Conservation (phyloP, 305 asterid genomes). For the Galium porrigens region DNA sequence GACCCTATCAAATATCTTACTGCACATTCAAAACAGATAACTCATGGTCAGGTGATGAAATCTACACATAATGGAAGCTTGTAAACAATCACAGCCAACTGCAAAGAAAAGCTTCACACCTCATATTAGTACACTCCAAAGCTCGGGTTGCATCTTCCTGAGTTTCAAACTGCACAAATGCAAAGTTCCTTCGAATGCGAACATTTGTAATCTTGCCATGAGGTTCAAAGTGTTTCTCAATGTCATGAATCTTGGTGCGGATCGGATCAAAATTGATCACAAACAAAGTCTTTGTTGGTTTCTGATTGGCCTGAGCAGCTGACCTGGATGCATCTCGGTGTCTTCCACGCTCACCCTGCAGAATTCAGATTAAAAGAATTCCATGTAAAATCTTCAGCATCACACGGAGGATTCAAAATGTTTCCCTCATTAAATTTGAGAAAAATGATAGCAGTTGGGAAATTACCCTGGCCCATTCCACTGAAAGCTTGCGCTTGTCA, state of each 20-base stretch:
- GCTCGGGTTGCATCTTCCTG: conserved; percentile 89
- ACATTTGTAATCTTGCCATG: conserved; percentile 67
- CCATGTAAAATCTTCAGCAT: neutral
- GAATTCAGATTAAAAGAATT: conserved; percentile 6
- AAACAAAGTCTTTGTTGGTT: conserved; percentile 66
- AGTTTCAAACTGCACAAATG: conserved; percentile 79
- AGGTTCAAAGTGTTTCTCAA: conserved; percentile 78
- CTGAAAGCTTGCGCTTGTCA: conserved; percentile 53
- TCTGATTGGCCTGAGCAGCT: conserved; percentile 31
- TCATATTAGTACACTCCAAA: conserved; percentile 80
- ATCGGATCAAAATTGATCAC: conserved; percentile 85
- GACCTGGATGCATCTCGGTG: conserved; percentile 51
- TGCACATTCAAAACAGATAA: conserved; percentile 22
- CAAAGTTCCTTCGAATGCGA: conserved; percentile 76
- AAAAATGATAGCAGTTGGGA: neutral
- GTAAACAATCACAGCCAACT: neutral
- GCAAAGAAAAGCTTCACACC: conserved; percentile 23
- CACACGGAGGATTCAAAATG: neutral
- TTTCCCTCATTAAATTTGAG: neutral
- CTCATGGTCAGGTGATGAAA: conserved; percentile 8
- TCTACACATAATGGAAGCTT: neutral
- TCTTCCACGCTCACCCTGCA: conserved; percentile 76
- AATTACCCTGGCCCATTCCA: conserved; percentile 85
- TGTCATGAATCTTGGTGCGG: conserved; percentile 51
- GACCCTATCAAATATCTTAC: conserved; percentile 70